Base-by-base conservation (phyloP, 495 filamentous ascomycete genomes). In the Filosporella fistucella region DNA sequence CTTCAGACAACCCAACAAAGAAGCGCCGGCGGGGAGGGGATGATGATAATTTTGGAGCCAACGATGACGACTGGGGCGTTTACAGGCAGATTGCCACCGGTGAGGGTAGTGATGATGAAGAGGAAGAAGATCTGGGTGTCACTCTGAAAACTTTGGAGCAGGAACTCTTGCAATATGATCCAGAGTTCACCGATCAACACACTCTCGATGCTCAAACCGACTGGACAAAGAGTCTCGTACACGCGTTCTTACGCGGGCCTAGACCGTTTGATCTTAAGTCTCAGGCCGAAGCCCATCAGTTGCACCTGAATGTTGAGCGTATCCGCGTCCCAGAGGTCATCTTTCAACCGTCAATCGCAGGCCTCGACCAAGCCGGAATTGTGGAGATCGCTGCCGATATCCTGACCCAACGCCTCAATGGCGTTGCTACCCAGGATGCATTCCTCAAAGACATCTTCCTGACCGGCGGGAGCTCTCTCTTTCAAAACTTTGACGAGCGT, bases 41-140 rank as follows among this genome's bases (percentile, higher is more conserved):
- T 55, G 93, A 98, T 57, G 93, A 98, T 60, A 87, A 86, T 48
- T 98, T 98, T 61, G 93, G 93, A 46, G 91, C 91, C 26, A 93
- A 98, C 60, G 93, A 98, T 55, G 89, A 91, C 47, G 93, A 98
- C 64, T 98, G 93, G 93, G 85, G 86, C 42, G 88, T 98, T 12
- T 98, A 98, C 66, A 82, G 94, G 16, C 85, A 81, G 20, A 91
- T 98, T 33, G 89, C 89, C 3, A 88, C 82, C 1, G 89, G 86
- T 13, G 74, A 74, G 47, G 68, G 66, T 24, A 85, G 82, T 54
- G 88, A 91, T 59, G 77, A 79, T 45, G 75, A 80, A 45, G 79
- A 82, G 32, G 90, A 95, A 54, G 90, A 96, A 65, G 91, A 96
- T 52, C 73, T 95, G 0, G 78, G 77, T 25, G 77, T 70, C 2